These are phyloP conservation scores for Hypoxylon sp. DNA, from an alignment of 2,329 filamentous ascomycete species.

Conservation along the genomic window DNA sequence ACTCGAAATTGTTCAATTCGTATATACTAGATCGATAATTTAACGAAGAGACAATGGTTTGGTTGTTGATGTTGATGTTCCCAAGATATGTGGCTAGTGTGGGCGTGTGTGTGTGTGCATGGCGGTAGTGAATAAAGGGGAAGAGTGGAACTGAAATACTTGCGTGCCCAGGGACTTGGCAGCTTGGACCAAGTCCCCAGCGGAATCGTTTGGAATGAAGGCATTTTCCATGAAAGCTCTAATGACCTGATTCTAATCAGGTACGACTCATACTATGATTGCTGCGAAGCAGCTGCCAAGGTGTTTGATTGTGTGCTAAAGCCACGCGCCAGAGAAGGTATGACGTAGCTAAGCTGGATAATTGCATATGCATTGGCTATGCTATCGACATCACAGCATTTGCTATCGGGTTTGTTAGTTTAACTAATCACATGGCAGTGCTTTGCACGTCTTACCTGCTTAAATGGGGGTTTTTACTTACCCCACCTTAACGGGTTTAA, in stretches of 20 bases:
- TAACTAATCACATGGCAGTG: background rate
- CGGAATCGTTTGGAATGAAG: background rate
- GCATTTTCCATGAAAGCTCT: background rate
- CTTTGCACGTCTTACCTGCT: too few species aligned
- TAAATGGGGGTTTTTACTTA: too few species aligned
- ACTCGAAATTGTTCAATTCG: conserved; percentile 14
- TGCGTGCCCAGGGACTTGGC: background rate
- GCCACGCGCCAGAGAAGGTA: conserved; percentile 13
- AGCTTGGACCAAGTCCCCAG: background rate
- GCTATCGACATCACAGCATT: background rate
- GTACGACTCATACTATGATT: conserved; percentile 20
- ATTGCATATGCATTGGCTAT: background rate
- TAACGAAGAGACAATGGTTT: background rate
- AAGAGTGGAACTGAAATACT: background rate
- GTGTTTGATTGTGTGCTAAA: conserved; percentile 1
- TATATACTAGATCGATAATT: background rate
- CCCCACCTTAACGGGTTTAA: too few species aligned
- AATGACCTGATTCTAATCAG: conserved; percentile 3
- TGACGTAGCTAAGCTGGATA: conserved; percentile 16
- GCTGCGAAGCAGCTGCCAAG: conserved; percentile 12
- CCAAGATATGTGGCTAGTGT: conserved; percentile 1
- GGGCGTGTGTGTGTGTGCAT: too few species aligned
- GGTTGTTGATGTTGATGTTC: conserved; percentile 3
- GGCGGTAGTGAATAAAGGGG: background rate
- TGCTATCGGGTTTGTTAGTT: background rate